A percentile compares a stretch with the other conserved stretches of the same genome.
These are phyloP conservation scores for Fraxinus latifolia DNA, from an alignment of 305 asterid genomes.

Conservation along the genomic window DNA sequence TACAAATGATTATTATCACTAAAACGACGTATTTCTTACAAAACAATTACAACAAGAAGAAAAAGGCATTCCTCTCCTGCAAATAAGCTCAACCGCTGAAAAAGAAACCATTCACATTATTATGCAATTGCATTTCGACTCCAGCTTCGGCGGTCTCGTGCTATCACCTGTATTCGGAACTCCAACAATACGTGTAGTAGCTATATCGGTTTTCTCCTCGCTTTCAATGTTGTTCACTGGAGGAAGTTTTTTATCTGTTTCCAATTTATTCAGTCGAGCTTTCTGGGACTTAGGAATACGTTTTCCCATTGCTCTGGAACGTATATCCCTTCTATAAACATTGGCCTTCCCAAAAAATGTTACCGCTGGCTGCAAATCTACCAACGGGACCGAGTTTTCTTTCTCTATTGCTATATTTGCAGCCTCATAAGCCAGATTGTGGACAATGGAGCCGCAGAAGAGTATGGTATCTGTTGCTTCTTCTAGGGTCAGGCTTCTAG, in stretches of 20 bases:
- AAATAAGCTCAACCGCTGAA: constrained; percentile 1
- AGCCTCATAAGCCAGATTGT: constrained; percentile 78
- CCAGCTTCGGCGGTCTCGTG: constrained; percentile 75
- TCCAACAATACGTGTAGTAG: constrained; percentile 45
- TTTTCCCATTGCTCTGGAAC: constrained; percentile 43
- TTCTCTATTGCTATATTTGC: constrained; percentile 75
- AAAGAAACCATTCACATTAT: constrained; percentile 53
- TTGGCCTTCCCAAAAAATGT: constrained; percentile 45
- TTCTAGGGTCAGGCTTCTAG: constrained; percentile 76
- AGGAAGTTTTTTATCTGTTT: constrained; percentile 46
- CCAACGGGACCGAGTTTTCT: constrained; percentile 42
- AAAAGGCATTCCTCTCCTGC: neutral
- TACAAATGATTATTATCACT: constrained; percentile 46
- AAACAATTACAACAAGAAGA: constrained; percentile 47
- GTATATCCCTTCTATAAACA: constrained; percentile 51
- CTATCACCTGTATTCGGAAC: constrained; percentile 51
- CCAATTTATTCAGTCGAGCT: constrained; percentile 47
- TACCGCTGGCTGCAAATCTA: constrained; percentile 47
- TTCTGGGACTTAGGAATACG: constrained; percentile 61
- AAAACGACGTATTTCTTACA: constrained; percentile 34
- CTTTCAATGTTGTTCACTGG: constrained; percentile 2
- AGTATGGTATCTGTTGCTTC: constrained; percentile 96
- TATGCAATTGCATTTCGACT: constrained; percentile 92
- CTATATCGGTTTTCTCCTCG: constrained; percentile 33
- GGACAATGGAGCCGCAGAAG: constrained; percentile 95